A percentile compares a stretch with the other conserved stretches of the same genome.
These are phyloP conservation scores for Carex kokanica DNA, from an alignment of 176 grass and related monocot species.

Conservation along the genomic window DNA sequence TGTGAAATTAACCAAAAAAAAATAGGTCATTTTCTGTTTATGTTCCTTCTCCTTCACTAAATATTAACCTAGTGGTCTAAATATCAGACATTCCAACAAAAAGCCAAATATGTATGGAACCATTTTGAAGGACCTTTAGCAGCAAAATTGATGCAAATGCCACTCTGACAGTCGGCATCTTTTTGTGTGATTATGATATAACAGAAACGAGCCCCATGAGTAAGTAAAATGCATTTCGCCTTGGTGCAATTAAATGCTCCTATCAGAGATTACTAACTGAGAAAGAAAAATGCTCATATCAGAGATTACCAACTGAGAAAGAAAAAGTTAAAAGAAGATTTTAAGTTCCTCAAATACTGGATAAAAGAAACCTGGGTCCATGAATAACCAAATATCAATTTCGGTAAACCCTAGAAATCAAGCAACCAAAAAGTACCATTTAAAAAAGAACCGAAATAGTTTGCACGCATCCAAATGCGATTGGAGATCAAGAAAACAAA, in stretches of 20 bases:
- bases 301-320: neutral
- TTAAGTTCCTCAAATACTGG: neutral
- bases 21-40: neutral
- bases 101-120: neutral
- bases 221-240: neutral
- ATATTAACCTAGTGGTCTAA: neutral
- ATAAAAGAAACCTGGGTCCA: neutral
- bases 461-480: neutral
- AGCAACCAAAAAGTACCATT: no score
- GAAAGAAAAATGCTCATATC: neutral
- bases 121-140: neutral
- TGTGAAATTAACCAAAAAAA: neutral
- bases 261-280: neutral
- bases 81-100: neutral
- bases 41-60: neutral
- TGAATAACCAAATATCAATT: neutral
- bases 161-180: neutral
- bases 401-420: slow-evolving; percentile 28
- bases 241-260: neutral
- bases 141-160: neutral
- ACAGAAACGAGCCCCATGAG: neutral
- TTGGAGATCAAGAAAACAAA: neutral
- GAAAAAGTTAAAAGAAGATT: neutral
- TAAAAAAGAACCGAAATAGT: no score
- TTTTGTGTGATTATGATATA: neutral